Percentiles rank a stretch among this genome's conserved stretches.
Conservation (phyloP, 2,329 filamentous ascomycete genomes). For the Plectosphaerella cucumerina region DNA sequence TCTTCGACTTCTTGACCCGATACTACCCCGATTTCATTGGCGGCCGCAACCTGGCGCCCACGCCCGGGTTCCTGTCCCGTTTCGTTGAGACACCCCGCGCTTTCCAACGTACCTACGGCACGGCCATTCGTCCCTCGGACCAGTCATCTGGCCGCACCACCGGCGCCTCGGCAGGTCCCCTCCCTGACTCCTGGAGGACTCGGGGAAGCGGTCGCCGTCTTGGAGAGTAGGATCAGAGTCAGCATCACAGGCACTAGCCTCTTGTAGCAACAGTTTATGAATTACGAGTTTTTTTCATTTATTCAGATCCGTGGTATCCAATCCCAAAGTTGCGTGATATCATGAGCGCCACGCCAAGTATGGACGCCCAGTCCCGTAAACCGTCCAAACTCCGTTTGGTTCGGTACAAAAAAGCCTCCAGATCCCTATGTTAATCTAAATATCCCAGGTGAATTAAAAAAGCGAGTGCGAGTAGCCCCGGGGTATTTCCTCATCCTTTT, state of each 20-base stretch:
- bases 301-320: slow-evolving; percentile 5
- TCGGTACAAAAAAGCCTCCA: slow-evolving; percentile 2
- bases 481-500: too few species aligned
- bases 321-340: background rate
- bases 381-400: background rate
- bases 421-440: background rate
- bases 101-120: slow-evolving; percentile 56
- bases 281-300: slow-evolving; percentile 11
- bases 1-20: slow-evolving; percentile 85
- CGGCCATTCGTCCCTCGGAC: slow-evolving; percentile 43
- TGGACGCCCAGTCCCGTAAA: background rate
- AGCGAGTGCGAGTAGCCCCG: too few species aligned
- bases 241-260: background rate
- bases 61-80: slow-evolving; percentile 66
- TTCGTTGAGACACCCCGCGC: slow-evolving; percentile 54
- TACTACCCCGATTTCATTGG: slow-evolving; percentile 88
- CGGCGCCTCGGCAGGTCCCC: slow-evolving; percentile 40
- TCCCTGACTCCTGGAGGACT: slow-evolving; percentile 61
- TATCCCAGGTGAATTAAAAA: too few species aligned
- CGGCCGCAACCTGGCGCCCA: slow-evolving; percentile 70
- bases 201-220: slow-evolving; percentile 60
- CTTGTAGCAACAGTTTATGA: slow-evolving; percentile 3
- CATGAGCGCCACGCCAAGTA: background rate
- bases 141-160: slow-evolving; percentile 33
- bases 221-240: slow-evolving; percentile 27